These are phyloP conservation scores for Pythium brassicae DNA, from an alignment of 352 stramenopile species.

Conservation along the genomic window DNA sequence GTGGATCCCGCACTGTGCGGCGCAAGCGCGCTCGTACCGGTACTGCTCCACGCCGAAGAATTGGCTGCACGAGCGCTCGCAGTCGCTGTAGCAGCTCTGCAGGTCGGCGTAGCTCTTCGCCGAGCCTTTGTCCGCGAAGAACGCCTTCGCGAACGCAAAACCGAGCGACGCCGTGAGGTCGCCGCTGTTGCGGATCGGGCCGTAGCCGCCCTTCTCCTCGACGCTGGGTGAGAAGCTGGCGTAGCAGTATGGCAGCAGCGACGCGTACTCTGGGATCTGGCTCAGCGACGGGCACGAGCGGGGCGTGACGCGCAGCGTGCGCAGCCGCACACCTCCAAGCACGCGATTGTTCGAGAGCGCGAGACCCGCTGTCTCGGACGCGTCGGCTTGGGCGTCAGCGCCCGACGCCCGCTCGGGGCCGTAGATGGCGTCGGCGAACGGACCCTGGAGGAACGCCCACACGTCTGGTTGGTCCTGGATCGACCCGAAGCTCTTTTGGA, in stretches of 20 bases:
- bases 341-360: slow-evolving; percentile 49
- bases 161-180: slow-evolving; percentile 33
- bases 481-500: slow-evolving; percentile 37
- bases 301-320: slow-evolving; percentile 48
- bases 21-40: slow-evolving; percentile 42
- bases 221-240: slow-evolving; percentile 25
- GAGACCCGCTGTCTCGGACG: slow-evolving; percentile 15
- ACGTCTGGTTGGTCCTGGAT: slow-evolving; percentile 60
- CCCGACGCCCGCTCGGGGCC: slow-evolving; percentile 10
- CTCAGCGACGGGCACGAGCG: slow-evolving; percentile 43
- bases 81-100: slow-evolving; percentile 51
- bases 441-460: slow-evolving; percentile 59
- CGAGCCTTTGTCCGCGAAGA: slow-evolving; percentile 34
- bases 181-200: slow-evolving; percentile 55
- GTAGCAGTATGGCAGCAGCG: slow-evolving; percentile 61
- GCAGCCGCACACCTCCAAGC: slow-evolving; percentile 47
- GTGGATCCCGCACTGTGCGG: slow-evolving; percentile 35
- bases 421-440: slow-evolving; percentile 56
- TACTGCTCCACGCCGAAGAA: slow-evolving; percentile 55
- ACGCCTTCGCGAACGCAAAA: slow-evolving; percentile 41
- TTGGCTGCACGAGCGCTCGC: slow-evolving; percentile 32
- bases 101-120: slow-evolving; percentile 48
- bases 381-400: slow-evolving; percentile 4
- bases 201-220: slow-evolving; percentile 47
- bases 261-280: slow-evolving; percentile 59